phyloP scores from a whole-genome alignment of 345 rosid species.

The Bretschneidera sinensis region DNA sequence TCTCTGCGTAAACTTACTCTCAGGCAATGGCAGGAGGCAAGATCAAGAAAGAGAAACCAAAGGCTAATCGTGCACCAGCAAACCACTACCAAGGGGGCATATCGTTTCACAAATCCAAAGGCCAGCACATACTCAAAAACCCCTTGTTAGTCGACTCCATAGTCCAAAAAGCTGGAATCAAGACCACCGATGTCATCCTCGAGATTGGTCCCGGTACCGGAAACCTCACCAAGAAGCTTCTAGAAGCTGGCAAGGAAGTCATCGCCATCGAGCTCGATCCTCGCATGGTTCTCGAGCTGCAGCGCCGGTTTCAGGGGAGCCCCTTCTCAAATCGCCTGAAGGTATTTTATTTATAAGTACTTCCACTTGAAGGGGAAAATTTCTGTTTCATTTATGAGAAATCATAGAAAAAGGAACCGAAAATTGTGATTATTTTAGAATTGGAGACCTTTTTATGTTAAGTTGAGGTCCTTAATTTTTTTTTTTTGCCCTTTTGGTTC shows the following conservation, averaged over 20 bases:
- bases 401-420: no score
- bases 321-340: slow-evolving; percentile 48
- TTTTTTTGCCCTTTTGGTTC: no score
- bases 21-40: slow-evolving; percentile 92
- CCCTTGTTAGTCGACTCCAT: slow-evolving; percentile 78
- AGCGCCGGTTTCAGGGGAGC: slow-evolving; percentile 87
- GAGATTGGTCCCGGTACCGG: slow-evolving; percentile 96
- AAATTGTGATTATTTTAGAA: no score
- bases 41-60: slow-evolving; percentile 63
- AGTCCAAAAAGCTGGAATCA: slow-evolving; percentile 81
- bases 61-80: slow-evolving; percentile 43
- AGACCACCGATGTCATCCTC: slow-evolving; percentile 72
- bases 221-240: slow-evolving; percentile 87
- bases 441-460: no score
- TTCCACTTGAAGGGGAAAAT: no score
- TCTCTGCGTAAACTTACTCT: no score
- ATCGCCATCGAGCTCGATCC: slow-evolving; percentile 85
- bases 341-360: slow-evolving; percentile 18
- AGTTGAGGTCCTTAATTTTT: no score
- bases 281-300: slow-evolving; percentile 92
- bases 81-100: slow-evolving; percentile 81
- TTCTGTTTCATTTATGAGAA: no score
- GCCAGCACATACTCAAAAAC: slow-evolving; percentile 85
- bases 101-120: slow-evolving; percentile 84
- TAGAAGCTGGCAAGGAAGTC: slow-evolving; percentile 76